phyloP scores from a whole-genome alignment of 345 rosid species.

The Salix exigua region DNA sequence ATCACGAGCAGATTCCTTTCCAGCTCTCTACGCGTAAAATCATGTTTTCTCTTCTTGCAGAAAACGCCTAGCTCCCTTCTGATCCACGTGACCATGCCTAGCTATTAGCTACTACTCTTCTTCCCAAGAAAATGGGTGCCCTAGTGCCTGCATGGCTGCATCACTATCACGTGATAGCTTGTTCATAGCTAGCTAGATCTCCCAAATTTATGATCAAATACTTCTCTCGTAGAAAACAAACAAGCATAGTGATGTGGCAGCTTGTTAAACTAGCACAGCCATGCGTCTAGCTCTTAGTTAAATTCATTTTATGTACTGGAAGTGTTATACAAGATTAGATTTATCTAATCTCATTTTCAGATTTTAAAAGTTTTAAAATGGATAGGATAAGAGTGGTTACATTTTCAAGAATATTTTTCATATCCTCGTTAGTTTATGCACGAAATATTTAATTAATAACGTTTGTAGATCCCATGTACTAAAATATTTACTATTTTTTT shows the following conservation, averaged over 20 bases:
- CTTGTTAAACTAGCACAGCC: not conserved
- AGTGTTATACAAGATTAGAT: too few species aligned
- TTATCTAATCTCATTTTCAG: not conserved
- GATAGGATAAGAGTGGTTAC: not conserved
- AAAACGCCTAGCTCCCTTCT: not conserved
- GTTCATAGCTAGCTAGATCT: not conserved
- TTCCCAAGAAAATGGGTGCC: conserved; percentile 18
- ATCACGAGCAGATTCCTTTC: conserved; percentile 45
- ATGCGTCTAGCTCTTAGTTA: not conserved
- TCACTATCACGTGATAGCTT: not conserved
- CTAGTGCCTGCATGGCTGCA: not conserved
- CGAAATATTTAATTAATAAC: not conserved
- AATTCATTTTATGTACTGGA: too few species aligned
- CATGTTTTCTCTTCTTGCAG: not conserved
- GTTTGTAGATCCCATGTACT: too few species aligned
- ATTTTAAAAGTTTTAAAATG: not conserved
- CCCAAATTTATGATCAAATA: not conserved
- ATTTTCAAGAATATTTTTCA: not conserved
- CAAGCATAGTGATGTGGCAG: not conserved
- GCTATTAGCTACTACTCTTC: not conserved
- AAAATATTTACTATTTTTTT: too few species aligned
- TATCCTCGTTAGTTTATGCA: not conserved
- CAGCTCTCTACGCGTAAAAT: conserved; percentile 11
- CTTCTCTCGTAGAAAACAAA: not conserved
- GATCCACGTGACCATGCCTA: not conserved